Conservation (phyloP, 1,284 basidiomycete genomes). For the Flammula alnicola region DNA sequence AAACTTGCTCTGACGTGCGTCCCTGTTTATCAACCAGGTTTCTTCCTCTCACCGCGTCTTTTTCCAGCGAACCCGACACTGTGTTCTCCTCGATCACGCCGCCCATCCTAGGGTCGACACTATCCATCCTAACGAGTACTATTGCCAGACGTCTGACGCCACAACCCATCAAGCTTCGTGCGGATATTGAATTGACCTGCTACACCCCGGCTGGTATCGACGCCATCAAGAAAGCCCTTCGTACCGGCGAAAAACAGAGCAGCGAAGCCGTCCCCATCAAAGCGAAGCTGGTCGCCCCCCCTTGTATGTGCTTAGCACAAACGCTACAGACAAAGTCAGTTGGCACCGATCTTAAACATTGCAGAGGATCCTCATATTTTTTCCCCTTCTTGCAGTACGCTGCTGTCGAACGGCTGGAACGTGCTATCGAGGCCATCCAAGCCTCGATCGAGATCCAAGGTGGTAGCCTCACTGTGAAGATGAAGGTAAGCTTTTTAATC, state of each 20-base stretch:
- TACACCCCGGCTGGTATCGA: constrained; percentile 98
- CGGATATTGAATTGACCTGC: constrained; percentile 97
- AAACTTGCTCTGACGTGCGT: constrained; percentile 92
- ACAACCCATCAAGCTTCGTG: constrained; percentile 98
- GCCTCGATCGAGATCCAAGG: constrained; percentile 83
- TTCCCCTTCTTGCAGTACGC: constrained; percentile 60
- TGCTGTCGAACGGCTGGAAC: constrained; percentile 92
- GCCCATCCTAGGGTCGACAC: constrained; percentile 64
- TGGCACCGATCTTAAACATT: constrained; percentile 1
- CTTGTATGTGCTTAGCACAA: constrained; percentile 94
- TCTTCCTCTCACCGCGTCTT: constrained; percentile 5
- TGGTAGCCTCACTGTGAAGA: constrained; percentile 91
- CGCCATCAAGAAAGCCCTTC: constrained; percentile 92
- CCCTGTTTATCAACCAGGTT: not conserved
- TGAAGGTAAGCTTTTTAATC: constrained; percentile 72
- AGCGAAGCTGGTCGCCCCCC: constrained; percentile 95
- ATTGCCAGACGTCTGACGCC: constrained; percentile 96
- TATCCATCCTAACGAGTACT: constrained; percentile 77
- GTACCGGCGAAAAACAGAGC: constrained; percentile 87
- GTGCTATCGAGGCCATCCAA: constrained; percentile 91
- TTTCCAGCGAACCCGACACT: constrained; percentile 78
- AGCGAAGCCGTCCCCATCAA: constrained; percentile 95
- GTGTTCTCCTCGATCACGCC: constrained; percentile 80
- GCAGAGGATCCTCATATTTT: not conserved
- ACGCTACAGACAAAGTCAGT: constrained; percentile 92